phyloP scores from a whole-genome alignment of 2,329 filamentous ascomycete genomes.

The Sclerotinia borealis region DNA sequence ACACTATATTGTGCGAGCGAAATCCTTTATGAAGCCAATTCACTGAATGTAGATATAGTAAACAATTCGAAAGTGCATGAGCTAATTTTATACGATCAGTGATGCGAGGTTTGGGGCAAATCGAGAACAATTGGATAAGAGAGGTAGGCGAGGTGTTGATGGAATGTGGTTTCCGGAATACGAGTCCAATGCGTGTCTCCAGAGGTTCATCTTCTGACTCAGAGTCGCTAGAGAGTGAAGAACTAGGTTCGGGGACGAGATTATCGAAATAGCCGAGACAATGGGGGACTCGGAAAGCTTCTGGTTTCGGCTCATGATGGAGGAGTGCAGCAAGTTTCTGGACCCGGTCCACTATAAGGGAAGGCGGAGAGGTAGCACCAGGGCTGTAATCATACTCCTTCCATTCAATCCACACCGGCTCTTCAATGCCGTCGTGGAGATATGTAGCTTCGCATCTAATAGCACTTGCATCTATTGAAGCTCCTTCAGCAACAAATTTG shows the following conservation, averaged over 20 bases:
- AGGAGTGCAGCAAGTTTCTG: conserved; percentile 44
- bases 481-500: conserved; percentile 1
- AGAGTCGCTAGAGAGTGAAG: conserved; percentile 6
- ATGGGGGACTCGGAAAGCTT: conserved; percentile 44
- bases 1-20: conserved; percentile 47
- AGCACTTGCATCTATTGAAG: not conserved
- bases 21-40: conserved; percentile 56
- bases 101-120: conserved; percentile 41
- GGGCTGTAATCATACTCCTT: conserved; percentile 41
- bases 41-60: conserved; percentile 49
- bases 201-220: conserved; percentile 39
- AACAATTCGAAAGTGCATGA: conserved; percentile 44
- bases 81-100: conserved; percentile 48
- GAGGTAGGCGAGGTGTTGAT: conserved; percentile 40
- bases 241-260: conserved; percentile 18
- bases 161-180: conserved; percentile 44
- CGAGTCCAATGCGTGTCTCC: conserved; percentile 43
- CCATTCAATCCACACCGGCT: conserved; percentile 46
- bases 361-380: conserved; percentile 34
- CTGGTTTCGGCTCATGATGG: conserved; percentile 42
- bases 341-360: conserved; percentile 40
- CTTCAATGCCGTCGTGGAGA: conserved; percentile 31
- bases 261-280: conserved; percentile 48
- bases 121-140: conserved; percentile 41
- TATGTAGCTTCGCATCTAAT: conserved; percentile 38